Evolutionary conservation across 1,284 basidiomycete genomes (phyloP).

Genomic region (Sphaerobolus stellatus): DNA sequence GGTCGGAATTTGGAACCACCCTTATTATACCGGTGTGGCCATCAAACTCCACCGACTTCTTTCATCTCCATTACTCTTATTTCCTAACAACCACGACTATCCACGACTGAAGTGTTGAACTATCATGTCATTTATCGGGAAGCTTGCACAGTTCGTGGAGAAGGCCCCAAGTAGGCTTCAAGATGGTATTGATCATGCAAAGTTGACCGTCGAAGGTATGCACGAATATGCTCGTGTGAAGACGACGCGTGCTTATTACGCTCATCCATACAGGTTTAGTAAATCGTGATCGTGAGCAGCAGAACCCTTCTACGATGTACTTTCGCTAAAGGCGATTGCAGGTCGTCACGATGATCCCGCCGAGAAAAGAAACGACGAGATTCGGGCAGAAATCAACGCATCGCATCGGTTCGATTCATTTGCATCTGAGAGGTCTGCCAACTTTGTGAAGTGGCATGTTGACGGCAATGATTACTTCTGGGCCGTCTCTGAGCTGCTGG

Average conservation of each 20-base stretch:
- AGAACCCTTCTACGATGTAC: too few species aligned
- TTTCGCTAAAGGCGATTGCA: slow-evolving; percentile 4
- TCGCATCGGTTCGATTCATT: slow-evolving; percentile 85
- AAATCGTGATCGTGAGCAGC: slow-evolving; percentile 56
- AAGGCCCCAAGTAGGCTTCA: slow-evolving; percentile 27
- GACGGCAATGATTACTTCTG: slow-evolving; percentile 95
- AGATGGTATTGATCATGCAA: slow-evolving; percentile 46
- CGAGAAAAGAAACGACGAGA: slow-evolving; percentile 65
- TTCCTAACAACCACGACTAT: too few species aligned
- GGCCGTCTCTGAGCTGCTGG: slow-evolving; percentile 86
- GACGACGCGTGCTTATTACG: slow-evolving; percentile 6
- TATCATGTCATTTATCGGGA: slow-evolving; percentile 39
- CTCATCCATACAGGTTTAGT: slow-evolving; percentile 43
- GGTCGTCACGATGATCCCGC: slow-evolving; percentile 71
- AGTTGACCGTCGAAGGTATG: slow-evolving; percentile 32
- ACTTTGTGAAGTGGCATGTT: slow-evolving; percentile 88
- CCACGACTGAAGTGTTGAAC: too few species aligned
- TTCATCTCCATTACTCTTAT: too few species aligned
- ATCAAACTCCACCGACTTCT: too few species aligned
- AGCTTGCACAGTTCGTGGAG: slow-evolving; percentile 30
- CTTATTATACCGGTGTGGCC: too few species aligned
- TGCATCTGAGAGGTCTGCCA: slow-evolving; percentile 65
- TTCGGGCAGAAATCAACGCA: slow-evolving; percentile 70
- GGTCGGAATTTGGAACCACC: too few species aligned
- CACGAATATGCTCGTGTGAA: neutral